Evolutionary conservation across 2,329 filamentous ascomycete genomes (phyloP), one percentile per base, ranked within the genome.

Genomic region (Cordyceps fumosorosea): DNA sequence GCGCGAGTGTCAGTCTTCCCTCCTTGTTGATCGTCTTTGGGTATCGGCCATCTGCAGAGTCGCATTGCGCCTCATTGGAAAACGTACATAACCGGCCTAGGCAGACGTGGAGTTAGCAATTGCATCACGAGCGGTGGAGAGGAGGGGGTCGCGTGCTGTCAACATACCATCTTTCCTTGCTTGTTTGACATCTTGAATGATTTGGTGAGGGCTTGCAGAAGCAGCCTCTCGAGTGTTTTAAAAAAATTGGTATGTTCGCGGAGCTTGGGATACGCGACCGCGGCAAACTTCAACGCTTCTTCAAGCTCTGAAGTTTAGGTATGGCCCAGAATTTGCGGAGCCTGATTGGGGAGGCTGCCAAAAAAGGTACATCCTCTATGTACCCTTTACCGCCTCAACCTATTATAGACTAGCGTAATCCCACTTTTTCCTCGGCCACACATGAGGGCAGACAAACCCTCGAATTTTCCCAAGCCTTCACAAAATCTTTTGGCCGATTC

Each of bases 131-230:
- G 73, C 76, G 74, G 72, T 67, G 74, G 71, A 16, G 45, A 26
- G 74, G 69, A 70, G 74, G 69, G 70, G 70, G 67, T 37, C 34
- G 34, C 34, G 34, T 67, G 69, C 65, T 47, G 18, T 51, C 63
- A 64, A 87, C 91, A 84, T 82, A 98, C 95, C 95, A 99, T 98
- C 85, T 99, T 98, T 80, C 95, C 95, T 80, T 97, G 93, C 79
- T 96, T 96, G 85, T 96, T 76, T 64, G 74, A 74, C 75, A 76
- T 76, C 34, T 72, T 75, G 68, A 37, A 50, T 60, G 62, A 55
- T 60, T 62, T 67, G 53, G 52, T 63, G 70, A 70, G 68, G 68
- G 64, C 66, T 69, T 71, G 69, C 73, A 66, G 63, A 60, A 52
- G 71, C 67, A 75, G 70, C 67, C 66, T 68, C 70, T 73, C 70